Base-by-base conservation (phyloP, 1,284 basidiomycete genomes). In the Cerrena zonata region DNA sequence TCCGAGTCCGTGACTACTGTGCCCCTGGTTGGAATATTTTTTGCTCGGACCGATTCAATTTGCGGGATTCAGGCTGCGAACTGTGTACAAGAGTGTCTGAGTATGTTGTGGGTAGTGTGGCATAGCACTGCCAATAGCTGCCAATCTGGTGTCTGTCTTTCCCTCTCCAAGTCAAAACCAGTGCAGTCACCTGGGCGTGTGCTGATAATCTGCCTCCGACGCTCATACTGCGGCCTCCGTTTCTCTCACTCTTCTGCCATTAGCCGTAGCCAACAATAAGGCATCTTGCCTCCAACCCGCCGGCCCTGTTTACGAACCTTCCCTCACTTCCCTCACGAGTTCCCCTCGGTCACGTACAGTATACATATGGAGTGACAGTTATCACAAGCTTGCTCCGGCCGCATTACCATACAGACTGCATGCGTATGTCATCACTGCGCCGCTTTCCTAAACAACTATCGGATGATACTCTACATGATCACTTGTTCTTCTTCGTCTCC, bases 401-500 rank as follows among this genome's bases (percentile, higher is more conserved):
- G 56, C 53, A 46, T 36, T 47, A 53, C 49, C 41, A 13, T 50
- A 13, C 41, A 42, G 22, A 22, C 41, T 23, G 18, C 22, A 42
- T 42, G 41, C 41, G 22, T 23, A 42, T 42, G 19, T 22, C 41
- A 42, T 42, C 13, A 13, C 19, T 42, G 5, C 41, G 19, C 19
- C 41, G 41, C 13, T 22, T 22, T 5, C 41, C n/a, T 22, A 42
- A 23, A 42, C 41, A 42, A 40, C 5, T 22, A 22, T 42, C 19
- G 41, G 7, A 23, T 22, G 41, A 42, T 23, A 22, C 4, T 22
- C 22, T 22, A 13, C 41, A 23, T n/a, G 55, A 58, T 66, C 72
- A 79, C 65, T 73, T 73, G 56, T 71, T 70, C 60, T 65, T 65
- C 52, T 48, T 52, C 26, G 38, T 50, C 42, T 55, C 57, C 40